Evolutionary conservation across 768 basidiomycete genomes (phyloP), one percentile per base, ranked within the genome.

Genomic region (Cystobasidium onofrii): DNA sequence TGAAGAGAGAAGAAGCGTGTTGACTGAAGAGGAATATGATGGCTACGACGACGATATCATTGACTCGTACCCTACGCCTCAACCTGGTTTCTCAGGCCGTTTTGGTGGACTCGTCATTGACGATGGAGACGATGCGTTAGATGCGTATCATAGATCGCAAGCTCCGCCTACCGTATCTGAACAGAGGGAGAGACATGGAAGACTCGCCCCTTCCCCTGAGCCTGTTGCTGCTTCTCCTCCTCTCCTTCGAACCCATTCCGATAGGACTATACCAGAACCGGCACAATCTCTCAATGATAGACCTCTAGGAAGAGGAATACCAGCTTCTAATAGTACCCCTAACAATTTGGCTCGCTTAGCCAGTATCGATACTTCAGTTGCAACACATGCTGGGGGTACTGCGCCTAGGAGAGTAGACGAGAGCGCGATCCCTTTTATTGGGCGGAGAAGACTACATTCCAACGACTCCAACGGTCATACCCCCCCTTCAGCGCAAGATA

Each of bases 21-120:
- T n/a, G 43, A 23, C 41, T 39, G 39, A 50, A 69, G 18, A 71
- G 29, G 69, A 55, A 46, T 46, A 61, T n/a, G 25, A 36, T 10
- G 69, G 44, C 44, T 41, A 67, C 25, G 69, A 55, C 17, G 69
- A 71, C 36, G 69, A 71, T 44, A 57, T 71, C 34, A 55, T 71
- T 54, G 69, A 71, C 29, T 71, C 69, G 1, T 71, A 71, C 69
- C 69, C 69, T 20, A 71, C 69, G 13, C 69, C 69, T n/a, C 69
- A 71, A 41, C 54, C 50, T 27, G 36, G 29, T 39, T 71, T 71
- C 39, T 31, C 50, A 6, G 69, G 55, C 33, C 23, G 69, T 4
- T 71, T 71, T 29, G 69, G 69, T 33, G 69, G 69, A 54, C 54
- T 71, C 23, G 69, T 71, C 54, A 60, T 71, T 44, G 52, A 55